Conservation (phyloP, 345 rosid genomes). For the Trapa incisa region DNA sequence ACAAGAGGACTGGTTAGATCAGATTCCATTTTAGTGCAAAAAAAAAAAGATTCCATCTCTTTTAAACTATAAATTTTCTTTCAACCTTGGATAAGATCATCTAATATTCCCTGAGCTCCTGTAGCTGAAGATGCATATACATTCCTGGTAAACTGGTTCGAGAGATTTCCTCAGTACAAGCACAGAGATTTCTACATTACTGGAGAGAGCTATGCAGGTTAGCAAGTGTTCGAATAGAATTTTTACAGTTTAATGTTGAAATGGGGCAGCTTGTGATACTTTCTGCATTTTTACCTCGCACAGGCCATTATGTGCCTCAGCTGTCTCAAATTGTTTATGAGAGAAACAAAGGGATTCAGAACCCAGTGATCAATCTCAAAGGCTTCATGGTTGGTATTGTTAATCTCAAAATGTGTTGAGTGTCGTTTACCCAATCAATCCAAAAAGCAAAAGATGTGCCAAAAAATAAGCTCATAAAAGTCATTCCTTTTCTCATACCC, state of each 20-base stretch:
- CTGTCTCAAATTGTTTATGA: slow-evolving; percentile 63
- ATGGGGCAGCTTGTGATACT: background rate
- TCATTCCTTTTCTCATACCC: background rate
- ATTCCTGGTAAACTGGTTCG: slow-evolving; percentile 78
- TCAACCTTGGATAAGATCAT: too few species aligned
- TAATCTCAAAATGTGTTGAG: background rate
- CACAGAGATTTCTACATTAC: slow-evolving; percentile 87
- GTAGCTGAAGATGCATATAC: slow-evolving; percentile 85
- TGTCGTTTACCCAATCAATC: background rate
- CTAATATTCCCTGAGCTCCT: too few species aligned
- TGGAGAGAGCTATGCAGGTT: slow-evolving; percentile 97
- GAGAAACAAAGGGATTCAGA: slow-evolving; percentile 48
- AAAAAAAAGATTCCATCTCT: background rate
- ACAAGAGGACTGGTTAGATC: slow-evolving; percentile 62
- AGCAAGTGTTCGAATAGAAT: background rate
- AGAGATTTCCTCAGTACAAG: slow-evolving; percentile 93
- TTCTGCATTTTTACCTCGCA: background rate
- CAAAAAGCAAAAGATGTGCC: background rate
- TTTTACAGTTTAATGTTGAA: background rate
- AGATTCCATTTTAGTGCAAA: background rate
- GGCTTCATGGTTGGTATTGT: slow-evolving; percentile 68
- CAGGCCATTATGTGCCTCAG: slow-evolving; percentile 98
- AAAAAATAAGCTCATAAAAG: background rate
- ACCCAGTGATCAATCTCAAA: slow-evolving; percentile 71
- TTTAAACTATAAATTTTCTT: background rate